A percentile compares a stretch with the other conserved stretches of the same genome.
These are phyloP conservation scores for Stygiomarasmius scandens DNA, from an alignment of 1,284 basidiomycete species.

Conservation along the genomic window DNA sequence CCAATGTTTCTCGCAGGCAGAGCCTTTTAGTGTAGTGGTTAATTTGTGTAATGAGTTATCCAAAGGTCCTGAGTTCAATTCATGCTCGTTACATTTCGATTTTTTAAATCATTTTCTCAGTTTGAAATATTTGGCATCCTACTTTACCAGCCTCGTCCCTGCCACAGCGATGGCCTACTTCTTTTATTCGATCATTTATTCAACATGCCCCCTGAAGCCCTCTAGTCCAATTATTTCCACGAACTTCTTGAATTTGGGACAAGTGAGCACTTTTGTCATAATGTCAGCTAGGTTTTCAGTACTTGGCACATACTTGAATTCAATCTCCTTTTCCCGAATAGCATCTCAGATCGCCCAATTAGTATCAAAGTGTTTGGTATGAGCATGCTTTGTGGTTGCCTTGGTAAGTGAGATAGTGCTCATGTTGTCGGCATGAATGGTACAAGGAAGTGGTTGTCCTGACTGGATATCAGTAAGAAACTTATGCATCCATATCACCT, in stretches of 20 bases:
- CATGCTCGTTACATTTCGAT: too few relatives aligned
- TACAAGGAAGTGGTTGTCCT: not conserved
- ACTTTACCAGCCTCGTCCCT: too few relatives aligned
- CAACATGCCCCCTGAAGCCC: too few relatives aligned
- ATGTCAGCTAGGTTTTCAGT: constrained; percentile 8
- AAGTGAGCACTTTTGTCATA: not conserved
- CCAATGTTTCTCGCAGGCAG: too few relatives aligned
- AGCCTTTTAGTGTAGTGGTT: too few relatives aligned
- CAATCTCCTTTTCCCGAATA: not conserved
- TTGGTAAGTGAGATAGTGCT: not conserved
- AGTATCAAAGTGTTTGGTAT: not conserved
- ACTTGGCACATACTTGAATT: not conserved
- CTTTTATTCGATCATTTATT: too few relatives aligned
- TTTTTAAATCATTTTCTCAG: too few relatives aligned
- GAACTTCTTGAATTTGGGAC: not conserved
- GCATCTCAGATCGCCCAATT: constrained; percentile 1
- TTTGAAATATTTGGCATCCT: too few relatives aligned
- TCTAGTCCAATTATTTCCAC: too few relatives aligned
- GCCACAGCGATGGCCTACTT: too few relatives aligned
- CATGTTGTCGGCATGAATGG: not conserved
- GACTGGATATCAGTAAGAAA: constrained; percentile 18
- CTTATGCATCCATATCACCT: constrained; percentile 22
- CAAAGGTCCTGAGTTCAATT: too few relatives aligned
- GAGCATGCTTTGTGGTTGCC: not conserved
- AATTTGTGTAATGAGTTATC: too few relatives aligned